phyloP scores from a whole-genome alignment of 176 grass and related monocot species.

The Sorghum bicolor region Sorghum_bicolor_NCBIv3 NC_012871.2:65765501-65766000 shows the following conservation, averaged over 20 bases:
- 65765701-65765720: constrained; percentile 61
- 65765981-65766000: constrained; percentile 46
- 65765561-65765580: neutral
- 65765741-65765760: constrained; percentile 59
- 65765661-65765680: constrained; percentile 12
- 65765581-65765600: neutral
- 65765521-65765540: constrained; percentile 14
- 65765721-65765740: constrained; percentile 52
- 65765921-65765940: constrained; percentile 38
- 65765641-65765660: constrained; percentile 7
- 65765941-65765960: constrained; percentile 57
- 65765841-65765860: constrained; percentile 39
- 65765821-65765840: constrained; percentile 48
- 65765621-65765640: constrained; percentile 66
- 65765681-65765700: constrained; percentile 40
- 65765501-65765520: neutral
- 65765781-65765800: constrained; percentile 44
- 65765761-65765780: constrained; percentile 61
- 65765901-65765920: constrained; percentile 54
- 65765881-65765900: constrained; percentile 33
- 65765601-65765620: constrained; percentile 59
- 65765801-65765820: constrained; percentile 46
- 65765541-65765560: neutral
- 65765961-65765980: constrained; percentile 51
- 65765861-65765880: constrained; percentile 43